A percentile compares a stretch with the other conserved stretches of the same genome.
phyloP scores from a whole-genome alignment of 345 rosid species.

The Trapa bicornis region DNA sequence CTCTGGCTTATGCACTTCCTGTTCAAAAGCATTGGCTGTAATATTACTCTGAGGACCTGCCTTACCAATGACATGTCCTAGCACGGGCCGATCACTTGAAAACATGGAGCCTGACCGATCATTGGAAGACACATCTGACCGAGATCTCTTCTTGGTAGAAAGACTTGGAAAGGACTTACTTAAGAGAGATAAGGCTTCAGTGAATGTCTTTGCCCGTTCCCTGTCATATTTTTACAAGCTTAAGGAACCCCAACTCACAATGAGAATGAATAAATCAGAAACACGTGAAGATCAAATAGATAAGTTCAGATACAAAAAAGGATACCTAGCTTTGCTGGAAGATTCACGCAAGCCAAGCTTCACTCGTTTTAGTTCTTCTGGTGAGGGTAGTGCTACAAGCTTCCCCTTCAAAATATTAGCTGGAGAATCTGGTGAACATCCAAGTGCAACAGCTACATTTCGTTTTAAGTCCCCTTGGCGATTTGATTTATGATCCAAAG shows the following conservation, averaged over 20 bases:
- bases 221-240: slow-evolving; percentile 32
- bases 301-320: slow-evolving; percentile 14
- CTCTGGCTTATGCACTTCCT: slow-evolving; percentile 64
- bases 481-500: slow-evolving; percentile 61
- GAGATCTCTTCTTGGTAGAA: slow-evolving; percentile 79
- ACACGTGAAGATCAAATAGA: not conserved
- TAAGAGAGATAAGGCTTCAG: slow-evolving; percentile 68
- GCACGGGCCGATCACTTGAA: slow-evolving; percentile 47
- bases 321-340: slow-evolving; percentile 73
- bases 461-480: slow-evolving; percentile 67
- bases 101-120: slow-evolving; percentile 40
- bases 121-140: slow-evolving; percentile 51
- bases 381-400: slow-evolving; percentile 33
- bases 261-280: not conserved
- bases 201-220: slow-evolving; percentile 63
- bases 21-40: slow-evolving; percentile 45
- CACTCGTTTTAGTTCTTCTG: slow-evolving; percentile 71
- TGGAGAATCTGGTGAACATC: slow-evolving; percentile 60
- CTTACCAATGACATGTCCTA: slow-evolving; percentile 51
- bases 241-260: not conserved
- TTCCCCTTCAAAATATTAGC: slow-evolving; percentile 48
- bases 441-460: slow-evolving; percentile 58
- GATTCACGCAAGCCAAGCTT: slow-evolving; percentile 55
- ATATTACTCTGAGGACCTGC: slow-evolving; percentile 63
- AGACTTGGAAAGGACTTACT: slow-evolving; percentile 63